Evolutionary conservation across 306 rosid species (phyloP), one percentile per base, ranked within the genome.

Genomic region (Sicyos edulis): DNA sequence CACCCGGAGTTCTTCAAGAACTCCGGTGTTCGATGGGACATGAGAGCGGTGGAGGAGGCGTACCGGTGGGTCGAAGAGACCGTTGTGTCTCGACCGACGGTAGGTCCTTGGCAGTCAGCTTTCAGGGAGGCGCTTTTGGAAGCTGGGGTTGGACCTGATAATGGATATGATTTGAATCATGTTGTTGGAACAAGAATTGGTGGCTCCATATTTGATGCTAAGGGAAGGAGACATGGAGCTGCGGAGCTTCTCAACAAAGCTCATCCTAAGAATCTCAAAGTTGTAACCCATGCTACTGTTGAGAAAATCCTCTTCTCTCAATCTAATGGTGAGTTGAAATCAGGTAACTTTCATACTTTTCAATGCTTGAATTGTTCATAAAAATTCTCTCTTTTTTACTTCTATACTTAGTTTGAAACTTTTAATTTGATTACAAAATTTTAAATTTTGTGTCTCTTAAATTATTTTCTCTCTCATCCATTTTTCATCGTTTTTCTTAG

Each of bases 61-160:
- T 79, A 79, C n/a, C 20, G 32, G 10, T 79, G 76, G 76, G 76
- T 79, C 15, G 82, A 79, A 54, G 74, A 79, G 26, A 62, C 55
- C 0, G 8, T 74, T 0, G 66, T 69, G 37, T 49, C 44, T 3
- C 65, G 26, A 6, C 71, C 71, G 2, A 24, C 22, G 17, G 64
- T 79, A 37, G 4, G 54, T 0, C 12, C 8, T 20, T 74, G 74
- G 77, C 77, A 77, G 15, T 37, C 16, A 11, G 8, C 60, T 19
- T 40, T 74, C 4, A 67, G 49, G 17, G 68, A 75, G 0, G 82
- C 70, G 0, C 69, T 79, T 17, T 37, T 74, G 16, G 77, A 76
- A 8, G 79, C 64, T 0, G 79, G 79, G 3, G 45, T 70, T 19
- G 70, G 47, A 6, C 79, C 77, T 4, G 75, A 75, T 54, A 80